These are phyloP conservation scores for Orychophragmus violaceus DNA, from an alignment of 345 rosid species.

Conservation along the genomic window DNA sequence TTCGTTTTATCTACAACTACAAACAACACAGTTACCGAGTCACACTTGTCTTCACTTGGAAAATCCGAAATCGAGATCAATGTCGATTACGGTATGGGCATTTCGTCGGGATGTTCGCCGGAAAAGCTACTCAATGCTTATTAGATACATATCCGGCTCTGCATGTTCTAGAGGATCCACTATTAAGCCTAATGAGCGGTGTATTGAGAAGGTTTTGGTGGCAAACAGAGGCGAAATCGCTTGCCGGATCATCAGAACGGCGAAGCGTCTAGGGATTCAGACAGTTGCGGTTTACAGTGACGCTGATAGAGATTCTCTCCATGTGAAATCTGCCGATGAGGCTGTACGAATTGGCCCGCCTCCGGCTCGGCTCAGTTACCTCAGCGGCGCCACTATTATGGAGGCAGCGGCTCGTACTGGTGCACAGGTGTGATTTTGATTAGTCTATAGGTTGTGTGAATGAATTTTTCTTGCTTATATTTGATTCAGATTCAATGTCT, in stretches of 20 bases:
- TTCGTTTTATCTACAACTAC: background rate
- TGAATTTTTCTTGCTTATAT: background rate
- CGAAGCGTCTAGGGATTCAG: slow-evolving; percentile 68
- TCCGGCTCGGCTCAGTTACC: slow-evolving; percentile 79
- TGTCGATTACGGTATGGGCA: slow-evolving; percentile 49
- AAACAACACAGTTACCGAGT: background rate
- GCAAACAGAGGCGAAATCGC: slow-evolving; percentile 91
- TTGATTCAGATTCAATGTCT: background rate
- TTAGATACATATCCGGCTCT: slow-evolving; percentile 31
- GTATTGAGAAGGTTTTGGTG: slow-evolving; percentile 66
- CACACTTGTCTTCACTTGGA: slow-evolving; percentile 10
- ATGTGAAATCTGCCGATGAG: slow-evolving; percentile 85
- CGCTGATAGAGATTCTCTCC: slow-evolving; percentile 73
- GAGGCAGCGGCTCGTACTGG: slow-evolving; percentile 76
- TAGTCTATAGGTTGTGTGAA: background rate
- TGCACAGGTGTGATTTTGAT: slow-evolving; percentile 53
- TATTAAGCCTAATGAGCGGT: slow-evolving; percentile 21
- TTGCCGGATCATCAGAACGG: slow-evolving; percentile 76
- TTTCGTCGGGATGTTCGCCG: slow-evolving; percentile 45
- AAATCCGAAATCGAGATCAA: slow-evolving; percentile 27
- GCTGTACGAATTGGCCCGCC: slow-evolving; percentile 77
- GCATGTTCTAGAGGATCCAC: background rate
- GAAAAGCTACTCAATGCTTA: slow-evolving; percentile 26
- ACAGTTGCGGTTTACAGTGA: slow-evolving; percentile 90
- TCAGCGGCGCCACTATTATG: slow-evolving; percentile 50